Percentiles rank a stretch among this genome's conserved stretches.
These are phyloP conservation scores for Pythium plurisporium DNA, from an alignment of 352 stramenopile species.

Conservation along the genomic window DNA sequence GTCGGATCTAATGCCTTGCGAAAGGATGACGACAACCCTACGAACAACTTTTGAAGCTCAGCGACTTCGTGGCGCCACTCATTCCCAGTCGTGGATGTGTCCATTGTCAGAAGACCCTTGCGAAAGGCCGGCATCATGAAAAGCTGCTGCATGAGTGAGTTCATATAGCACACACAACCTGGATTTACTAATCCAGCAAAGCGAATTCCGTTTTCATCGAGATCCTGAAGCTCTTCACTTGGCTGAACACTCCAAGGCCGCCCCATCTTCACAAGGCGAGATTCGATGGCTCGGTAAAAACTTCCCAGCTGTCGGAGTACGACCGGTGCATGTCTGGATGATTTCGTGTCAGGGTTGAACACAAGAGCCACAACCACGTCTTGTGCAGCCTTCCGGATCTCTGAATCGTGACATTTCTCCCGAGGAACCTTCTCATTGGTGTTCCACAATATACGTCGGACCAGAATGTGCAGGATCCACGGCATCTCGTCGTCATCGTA, in stretches of 20 bases:
- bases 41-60: slow-evolving; percentile 72
- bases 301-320: slow-evolving; percentile 4
- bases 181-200: slow-evolving; percentile 94
- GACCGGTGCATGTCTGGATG: background rate
- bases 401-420: background rate
- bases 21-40: slow-evolving; percentile 38
- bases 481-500: background rate
- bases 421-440: background rate
- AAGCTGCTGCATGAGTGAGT: slow-evolving; percentile 96
- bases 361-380: background rate
- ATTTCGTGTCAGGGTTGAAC: background rate
- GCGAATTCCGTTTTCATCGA: background rate
- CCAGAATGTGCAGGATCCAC: slow-evolving; percentile 5
- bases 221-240: slow-evolving; percentile 32
- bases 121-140: slow-evolving; percentile 80
- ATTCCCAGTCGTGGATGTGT: slow-evolving; percentile 14
- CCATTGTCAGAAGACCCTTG: slow-evolving; percentile 35
- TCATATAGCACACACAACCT: slow-evolving; percentile 99
- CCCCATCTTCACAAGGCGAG: slow-evolving; percentile 16
- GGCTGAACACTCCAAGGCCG: slow-evolving; percentile 62
- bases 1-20: slow-evolving; percentile 56
- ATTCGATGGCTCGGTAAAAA: slow-evolving; percentile 1
- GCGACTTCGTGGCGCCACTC: too few relatives aligned
- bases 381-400: slow-evolving; percentile 9
- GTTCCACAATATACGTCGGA: slow-evolving; percentile 4